Base-by-base conservation (phyloP, 2,329 filamentous ascomycete species). In the Coniochaeta sp. region DNA sequence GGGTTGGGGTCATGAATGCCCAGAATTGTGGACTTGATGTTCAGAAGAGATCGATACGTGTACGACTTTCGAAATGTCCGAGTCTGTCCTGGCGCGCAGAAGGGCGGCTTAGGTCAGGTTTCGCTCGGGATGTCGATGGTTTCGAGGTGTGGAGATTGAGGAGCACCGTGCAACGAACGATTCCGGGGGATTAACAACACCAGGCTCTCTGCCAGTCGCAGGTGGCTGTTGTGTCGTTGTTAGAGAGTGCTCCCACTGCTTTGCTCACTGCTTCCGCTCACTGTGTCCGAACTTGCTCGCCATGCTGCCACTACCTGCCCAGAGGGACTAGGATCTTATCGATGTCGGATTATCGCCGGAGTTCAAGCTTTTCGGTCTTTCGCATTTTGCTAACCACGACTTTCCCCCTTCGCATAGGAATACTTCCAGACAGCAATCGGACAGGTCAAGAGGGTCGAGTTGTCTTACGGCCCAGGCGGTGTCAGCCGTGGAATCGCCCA, bases 391-490 rank as follows among this genome's bases (percentile, higher is more conserved):
- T 89, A 91, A 86, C 91, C 87, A 76, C 79, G 74, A 71, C 72
- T 76, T 79, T 57, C 38, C 56, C 80, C 75, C 76, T 77, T 75
- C 76, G 76, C 79, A 77, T 91, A 99, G 95, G 95, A 99, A 80
- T 99, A 98, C 78, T 98, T 99, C 76, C 79, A 82, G 71, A 89
- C 91, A 72, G 89, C 90, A 69, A 87, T 96, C 74, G 93, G 93
- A 67, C 85, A 89, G 65, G 90, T 98, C 77, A 97, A 96, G 84
- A 89, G 85, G 76, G 91, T 96, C 65, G 88, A 95, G 68, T 82
- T 99, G 69, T 91, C 90, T 58, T 99, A 99, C 77, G 95, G 93
- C 70, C 91, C 93, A 65, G 91, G 90, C 72, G 93, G 93, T 65
- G 85, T 88, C 67, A 97, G 93, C 82, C 90, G 92, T 72, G 95